Evolutionary conservation across 1,139 yeast species (phyloP), one percentile per base, ranked within the genome.

Genomic region (Sugiyamaella castrensis): DNA sequence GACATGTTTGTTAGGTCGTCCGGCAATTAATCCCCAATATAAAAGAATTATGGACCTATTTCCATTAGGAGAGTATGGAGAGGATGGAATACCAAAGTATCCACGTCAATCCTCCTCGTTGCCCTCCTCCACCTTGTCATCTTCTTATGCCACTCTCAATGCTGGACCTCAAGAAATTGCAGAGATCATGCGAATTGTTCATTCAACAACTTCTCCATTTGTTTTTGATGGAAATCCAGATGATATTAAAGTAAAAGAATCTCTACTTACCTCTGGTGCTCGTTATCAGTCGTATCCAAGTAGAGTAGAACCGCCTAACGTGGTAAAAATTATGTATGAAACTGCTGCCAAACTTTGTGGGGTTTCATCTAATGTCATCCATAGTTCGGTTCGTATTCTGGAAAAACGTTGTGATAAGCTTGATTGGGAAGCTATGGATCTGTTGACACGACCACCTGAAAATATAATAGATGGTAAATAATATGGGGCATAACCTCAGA

Each of bases 1-100:
- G 38, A 51, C 54, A n/a, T 51, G 48, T 28, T 44, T 55, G 24
- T 9, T 41, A 12, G 28, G 28, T 33, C 38, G 33, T 6, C 44
- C 37, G 11, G 33, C 19, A 6, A 32, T 47, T 16, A 40, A 44
- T 5, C 39, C 52, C 5, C 40, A 47, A 12, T 28, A 51, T 8
- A 51, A 46, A 19, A 49, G 60, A 15, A 29, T 60, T 39, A 43
- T 51, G n/a, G 53, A 52, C 29, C 30, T 57, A 43, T 60, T 60
- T 41, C 64, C 64, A 1, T 7, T 56, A 30, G 61, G 56, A 2
- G 41, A 39, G 19, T 54, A 42, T 29, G 35, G 36, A 9, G n/a
- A 42, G 31, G 36, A 36, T 36, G 40, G 46, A 2, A 35, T 7
- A 11, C 46, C 46, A 19, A 16, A 28, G 15, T 8, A 39, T 13